Base-by-base conservation (phyloP, 768 basidiomycete genomes). In the Vararia minispora region DNA sequence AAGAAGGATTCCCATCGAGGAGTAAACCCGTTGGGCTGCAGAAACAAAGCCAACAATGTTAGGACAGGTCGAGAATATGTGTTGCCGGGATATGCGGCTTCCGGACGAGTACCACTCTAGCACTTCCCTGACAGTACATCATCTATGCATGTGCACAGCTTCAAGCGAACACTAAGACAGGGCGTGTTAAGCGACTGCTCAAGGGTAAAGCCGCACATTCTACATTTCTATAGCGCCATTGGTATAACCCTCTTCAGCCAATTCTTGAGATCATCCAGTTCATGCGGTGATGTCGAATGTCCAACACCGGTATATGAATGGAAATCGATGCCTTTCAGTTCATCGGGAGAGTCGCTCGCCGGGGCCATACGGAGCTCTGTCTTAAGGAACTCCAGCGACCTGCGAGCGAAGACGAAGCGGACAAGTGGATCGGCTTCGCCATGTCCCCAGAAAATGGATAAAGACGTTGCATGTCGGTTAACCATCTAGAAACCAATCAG, bases 361-460 rank as follows among this genome's bases (percentile, higher is more conserved):
- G 41, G 25, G n/a, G n/a, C n/a, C 11, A 83, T 62, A 12, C 75
- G 73, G 28, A 86, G 52, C 12, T 68, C 49, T 11, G 63, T 54
- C 25, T 66, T 69, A 30, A 92, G 60, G 42, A 71, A 69, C 6
- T 76, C 68, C 26, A 68, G 59, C 6, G 84, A 82, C 34, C 57
- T 56, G 38, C 66, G 54, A 17, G 74, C 74, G 35, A 76, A 64
- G 20, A 66, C 45, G 48, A 65, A 66, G 41, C 66, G 67, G 38
- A 95, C 79, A 17, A 94, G 65, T 6, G 73, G 77, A 59, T 97
- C 91, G 12, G 56, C 65, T 5, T 65, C 70, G 17, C 90, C 90
- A 46, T 90, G 85, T 10, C 83, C 91, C 76, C 85, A 85, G 59
- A 94, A 92, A 21, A 92, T 66, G 1, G 89, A 84, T 16, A 75